phyloP scores from a whole-genome alignment of 495 filamentous ascomycete genomes.

The Tuber borchii region DNA sequence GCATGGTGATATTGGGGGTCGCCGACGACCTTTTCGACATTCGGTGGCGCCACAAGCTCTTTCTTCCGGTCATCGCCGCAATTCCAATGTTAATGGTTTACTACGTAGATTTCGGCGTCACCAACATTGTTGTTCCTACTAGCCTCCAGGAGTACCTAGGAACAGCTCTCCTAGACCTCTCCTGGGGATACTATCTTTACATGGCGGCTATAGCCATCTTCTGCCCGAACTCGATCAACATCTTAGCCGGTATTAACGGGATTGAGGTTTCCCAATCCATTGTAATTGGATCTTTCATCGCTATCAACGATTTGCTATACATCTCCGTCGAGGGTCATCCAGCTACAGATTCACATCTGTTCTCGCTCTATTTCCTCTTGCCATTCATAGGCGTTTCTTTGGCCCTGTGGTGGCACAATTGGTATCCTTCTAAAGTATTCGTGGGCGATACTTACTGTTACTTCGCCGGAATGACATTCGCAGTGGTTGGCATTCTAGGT shows the following conservation, averaged over 20 bases:
- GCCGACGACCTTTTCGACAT: constrained; percentile 97
- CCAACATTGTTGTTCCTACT: constrained; percentile 81
- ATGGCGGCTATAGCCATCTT: constrained; percentile 95
- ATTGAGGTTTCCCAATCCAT: constrained; percentile 93
- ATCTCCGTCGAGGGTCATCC: constrained; percentile 80
- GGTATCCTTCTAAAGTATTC: constrained; percentile 92
- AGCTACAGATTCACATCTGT: constrained; percentile 89
- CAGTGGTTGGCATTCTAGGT: constrained; percentile 88
- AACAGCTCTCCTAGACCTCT: constrained; percentile 71
- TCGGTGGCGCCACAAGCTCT: constrained; percentile 95
- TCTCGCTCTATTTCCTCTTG: constrained; percentile 87
- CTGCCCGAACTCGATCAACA: constrained; percentile 97
- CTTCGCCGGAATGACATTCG: constrained; percentile 98
- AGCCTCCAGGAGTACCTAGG: constrained; percentile 78
- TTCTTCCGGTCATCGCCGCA: constrained; percentile 89
- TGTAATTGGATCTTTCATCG: constrained; percentile 75
- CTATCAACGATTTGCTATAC: constrained; percentile 75
- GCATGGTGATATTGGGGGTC: constrained; percentile 80
- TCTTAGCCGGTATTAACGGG: constrained; percentile 93
- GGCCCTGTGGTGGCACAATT: constrained; percentile 84
- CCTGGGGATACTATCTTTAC: constrained; percentile 87
- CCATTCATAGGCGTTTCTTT: constrained; percentile 89
- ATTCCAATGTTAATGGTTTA: constrained; percentile 95
- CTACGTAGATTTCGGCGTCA: constrained; percentile 96
- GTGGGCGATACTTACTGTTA: constrained; percentile 99